Evolutionary conservation across 805 yeast genomes (phyloP).

Genomic region (Metschnikowia orientalis): DNA sequence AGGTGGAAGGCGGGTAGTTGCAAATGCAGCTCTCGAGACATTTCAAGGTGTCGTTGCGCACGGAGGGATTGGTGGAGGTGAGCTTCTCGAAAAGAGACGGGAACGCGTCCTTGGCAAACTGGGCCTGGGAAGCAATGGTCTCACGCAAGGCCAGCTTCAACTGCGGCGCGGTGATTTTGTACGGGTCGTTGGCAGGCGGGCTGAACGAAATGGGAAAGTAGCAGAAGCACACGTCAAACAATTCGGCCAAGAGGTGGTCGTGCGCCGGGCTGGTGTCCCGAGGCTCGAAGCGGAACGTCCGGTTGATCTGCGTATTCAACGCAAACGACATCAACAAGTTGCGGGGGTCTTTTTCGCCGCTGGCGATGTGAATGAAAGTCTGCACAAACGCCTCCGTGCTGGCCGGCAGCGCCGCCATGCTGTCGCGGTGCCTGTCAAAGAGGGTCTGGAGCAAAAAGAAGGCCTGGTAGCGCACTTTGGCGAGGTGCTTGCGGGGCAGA

Average conservation of each 20-base stretch:
- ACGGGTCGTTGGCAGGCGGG: slow-evolving; percentile 88
- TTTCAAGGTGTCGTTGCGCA: slow-evolving; percentile 67
- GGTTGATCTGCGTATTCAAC: slow-evolving; percentile 46
- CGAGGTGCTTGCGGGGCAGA: slow-evolving; percentile 54
- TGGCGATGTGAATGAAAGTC: slow-evolving; percentile 62
- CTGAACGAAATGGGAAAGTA: slow-evolving; percentile 94
- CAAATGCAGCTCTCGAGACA: slow-evolving; percentile 57
- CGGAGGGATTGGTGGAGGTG: slow-evolving; percentile 67
- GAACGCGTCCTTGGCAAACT: slow-evolving; percentile 68
- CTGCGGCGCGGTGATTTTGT: slow-evolving; percentile 70
- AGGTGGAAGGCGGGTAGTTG: slow-evolving; percentile 44
- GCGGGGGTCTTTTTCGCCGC: slow-evolving; percentile 92
- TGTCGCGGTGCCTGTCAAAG: slow-evolving; percentile 24
- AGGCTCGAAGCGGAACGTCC: slow-evolving; percentile 28
- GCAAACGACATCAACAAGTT: slow-evolving; percentile 71
- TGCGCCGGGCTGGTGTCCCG: slow-evolving; percentile 28
- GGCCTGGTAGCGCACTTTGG: slow-evolving; percentile 56
- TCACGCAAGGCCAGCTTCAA: slow-evolving; percentile 58
- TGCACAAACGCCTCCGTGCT: slow-evolving; percentile 44
- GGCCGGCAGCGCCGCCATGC: slow-evolving; percentile 13
- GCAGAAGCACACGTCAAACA: slow-evolving; percentile 88
- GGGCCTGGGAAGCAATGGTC: slow-evolving; percentile 57
- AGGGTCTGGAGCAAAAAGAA: slow-evolving; percentile 47
- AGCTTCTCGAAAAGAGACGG: slow-evolving; percentile 77
- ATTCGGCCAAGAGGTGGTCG: slow-evolving; percentile 48